These are phyloP conservation scores for Phlegmacium glaucopus DNA, from an alignment of 768 basidiomycete species.

Conservation along the genomic window DNA sequence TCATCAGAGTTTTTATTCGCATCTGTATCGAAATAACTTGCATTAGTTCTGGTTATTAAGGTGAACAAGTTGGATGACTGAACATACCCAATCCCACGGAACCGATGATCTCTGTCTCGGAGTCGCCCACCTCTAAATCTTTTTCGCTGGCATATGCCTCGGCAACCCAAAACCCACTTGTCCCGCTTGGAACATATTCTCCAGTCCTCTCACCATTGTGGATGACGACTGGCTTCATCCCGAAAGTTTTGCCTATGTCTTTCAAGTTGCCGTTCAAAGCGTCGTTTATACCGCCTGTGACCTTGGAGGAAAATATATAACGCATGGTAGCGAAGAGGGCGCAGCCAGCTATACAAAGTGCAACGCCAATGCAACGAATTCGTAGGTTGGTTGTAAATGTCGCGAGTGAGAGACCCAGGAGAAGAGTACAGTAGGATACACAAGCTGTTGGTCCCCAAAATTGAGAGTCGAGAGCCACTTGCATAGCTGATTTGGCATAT, in stretches of 20 bases:
- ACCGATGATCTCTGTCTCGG: constrained; percentile 9
- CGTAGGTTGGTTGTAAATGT: background rate
- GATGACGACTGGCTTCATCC: background rate
- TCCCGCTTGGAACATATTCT: background rate
- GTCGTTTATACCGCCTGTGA: background rate
- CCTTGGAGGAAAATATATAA: background rate
- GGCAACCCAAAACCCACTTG: constrained; percentile 17
- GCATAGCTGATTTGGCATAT: constrained; percentile 18
- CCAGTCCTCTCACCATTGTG: background rate
- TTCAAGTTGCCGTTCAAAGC: constrained; percentile 14
- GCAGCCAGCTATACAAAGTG: background rate
- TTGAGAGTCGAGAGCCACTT: constrained; percentile 7
- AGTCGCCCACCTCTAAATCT: background rate
- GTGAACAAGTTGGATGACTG: background rate
- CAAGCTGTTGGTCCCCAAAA: constrained; percentile 8
- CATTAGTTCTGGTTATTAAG: background rate
- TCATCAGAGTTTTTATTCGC: constrained; percentile 6
- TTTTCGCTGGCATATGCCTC: constrained; percentile 4
- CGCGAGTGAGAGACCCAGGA: constrained; percentile 3
- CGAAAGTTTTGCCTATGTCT: constrained; percentile 15
- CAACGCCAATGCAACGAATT: background rate
- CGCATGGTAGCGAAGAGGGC: constrained; percentile 11
- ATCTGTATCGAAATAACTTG: constrained; percentile 3
- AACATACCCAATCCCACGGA: constrained; percentile 12
- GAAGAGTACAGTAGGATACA: constrained; percentile 8